These are phyloP conservation scores for Aristolochia contorta DNA, from an alignment of 164 flowering plant genomes.

Conservation along the genomic window DNA sequence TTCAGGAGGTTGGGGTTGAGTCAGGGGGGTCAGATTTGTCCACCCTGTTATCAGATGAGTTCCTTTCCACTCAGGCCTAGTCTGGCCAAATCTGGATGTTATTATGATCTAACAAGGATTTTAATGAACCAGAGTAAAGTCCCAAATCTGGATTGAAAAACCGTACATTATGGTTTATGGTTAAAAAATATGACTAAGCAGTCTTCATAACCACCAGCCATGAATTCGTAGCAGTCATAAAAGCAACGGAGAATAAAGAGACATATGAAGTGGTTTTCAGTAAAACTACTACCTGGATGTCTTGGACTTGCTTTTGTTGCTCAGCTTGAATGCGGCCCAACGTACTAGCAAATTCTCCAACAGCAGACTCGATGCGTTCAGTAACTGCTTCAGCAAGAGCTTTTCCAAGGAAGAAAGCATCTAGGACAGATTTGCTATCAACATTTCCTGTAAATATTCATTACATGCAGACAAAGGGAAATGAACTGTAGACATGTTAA, in stretches of 20 bases:
- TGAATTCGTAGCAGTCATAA: not conserved
- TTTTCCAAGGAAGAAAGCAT: constrained; percentile 91
- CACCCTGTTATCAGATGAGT: too few relatives aligned
- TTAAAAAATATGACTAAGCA: not conserved
- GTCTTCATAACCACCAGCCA: too few relatives aligned
- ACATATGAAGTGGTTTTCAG: not conserved
- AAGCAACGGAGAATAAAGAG: not conserved
- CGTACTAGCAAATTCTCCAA: constrained; percentile 74
- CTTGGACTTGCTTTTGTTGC: constrained; percentile 74
- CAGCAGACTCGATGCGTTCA: constrained; percentile 68
- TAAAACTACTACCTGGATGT: constrained; percentile 52
- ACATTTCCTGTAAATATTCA: constrained; percentile 39
- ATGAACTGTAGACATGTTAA: too few relatives aligned
- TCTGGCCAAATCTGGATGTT: too few relatives aligned
- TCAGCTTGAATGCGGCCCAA: constrained; percentile 82
- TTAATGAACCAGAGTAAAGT: too few relatives aligned
- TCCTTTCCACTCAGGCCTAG: too few relatives aligned
- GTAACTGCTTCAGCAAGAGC: constrained; percentile 79
- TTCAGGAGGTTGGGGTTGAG: too few relatives aligned
- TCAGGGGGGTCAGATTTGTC: too few relatives aligned
- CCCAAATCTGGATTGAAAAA: too few relatives aligned
- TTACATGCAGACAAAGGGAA: not conserved
- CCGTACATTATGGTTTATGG: not conserved
- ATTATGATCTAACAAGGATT: too few relatives aligned
- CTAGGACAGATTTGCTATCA: constrained; percentile 54